Evolutionary conservation across 371 early-diverging fungal species (phyloP).

Genomic region (Scutellospora calospora): DNA sequence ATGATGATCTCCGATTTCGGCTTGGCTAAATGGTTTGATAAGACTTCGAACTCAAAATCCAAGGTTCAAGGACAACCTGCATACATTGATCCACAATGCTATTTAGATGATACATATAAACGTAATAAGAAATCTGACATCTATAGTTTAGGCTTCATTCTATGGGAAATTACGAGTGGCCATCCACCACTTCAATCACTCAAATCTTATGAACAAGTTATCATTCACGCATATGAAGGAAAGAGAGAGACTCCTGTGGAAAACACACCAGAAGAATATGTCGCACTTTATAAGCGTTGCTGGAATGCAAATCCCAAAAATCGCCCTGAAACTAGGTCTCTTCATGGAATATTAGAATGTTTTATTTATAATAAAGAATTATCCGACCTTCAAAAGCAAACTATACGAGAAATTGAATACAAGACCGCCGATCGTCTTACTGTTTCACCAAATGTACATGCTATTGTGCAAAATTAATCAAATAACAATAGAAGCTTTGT

Average conservation of each 20-base stretch:
- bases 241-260: not conserved
- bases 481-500: no score
- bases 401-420: no score
- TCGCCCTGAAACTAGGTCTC: not conserved
- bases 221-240: not conserved
- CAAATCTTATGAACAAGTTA: not conserved
- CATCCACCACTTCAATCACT: not conserved
- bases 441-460: no score
- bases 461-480: no score
- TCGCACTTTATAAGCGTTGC: slow-evolving; percentile 20
- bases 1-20: slow-evolving; percentile 11
- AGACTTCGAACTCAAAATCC: not conserved
- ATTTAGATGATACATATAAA: not conserved
- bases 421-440: no score
- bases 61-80: not conserved
- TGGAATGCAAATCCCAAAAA: not conserved
- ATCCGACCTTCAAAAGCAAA: no score
- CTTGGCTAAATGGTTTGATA: not conserved
- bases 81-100: slow-evolving; percentile 4
- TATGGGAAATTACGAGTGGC: slow-evolving; percentile 24
- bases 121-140: slow-evolving; percentile 13
- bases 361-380: no score
- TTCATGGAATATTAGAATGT: no score
- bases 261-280: slow-evolving; percentile 14
- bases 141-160: slow-evolving; percentile 15